Evolutionary conservation across 768 basidiomycete genomes (phyloP), one percentile per base, ranked within the genome.

Genomic region (Kwoniella heveanensis): DNA sequence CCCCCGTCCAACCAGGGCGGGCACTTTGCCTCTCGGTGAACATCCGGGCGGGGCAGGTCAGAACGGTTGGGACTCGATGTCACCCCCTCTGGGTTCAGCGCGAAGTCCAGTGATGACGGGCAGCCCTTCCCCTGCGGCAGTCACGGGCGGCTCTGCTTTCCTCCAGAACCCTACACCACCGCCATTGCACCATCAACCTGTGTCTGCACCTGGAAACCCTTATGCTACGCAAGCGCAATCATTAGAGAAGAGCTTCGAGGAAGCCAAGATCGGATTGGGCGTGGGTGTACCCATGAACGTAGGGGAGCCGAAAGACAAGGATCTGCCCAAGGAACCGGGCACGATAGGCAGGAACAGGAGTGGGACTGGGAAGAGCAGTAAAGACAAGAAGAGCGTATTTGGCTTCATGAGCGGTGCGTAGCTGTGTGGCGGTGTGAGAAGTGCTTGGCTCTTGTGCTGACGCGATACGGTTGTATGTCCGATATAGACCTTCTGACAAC

Each of bases 311-410:
- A 73, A 62, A 54, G 74, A 74, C 4, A 75, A 75, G 62, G 79
- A 80, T 9, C 44, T 78, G 64, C 77, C 77, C 0, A 73, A 74
- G 36, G 76, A 75, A 53, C 77, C 79, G 4, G 55, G 48, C 4
- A 53, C 64, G 32, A 72, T 68, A 61, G 69, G 74, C 6, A 62
- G 73, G 56, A 74, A 72, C 59, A 63, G 73, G 51, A 76, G 76
- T 70, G 71, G 72, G 47, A 78, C 73, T 48, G 74, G 75, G 10
- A 77, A 75, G 66, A 79, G 79, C 52, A 66, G 65, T 48, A 78
- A 79, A 48, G 76, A 75, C 46, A 80, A 78, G 67, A 80, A 80
- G 70, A 74, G 79, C 59, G 67, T 80, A 21, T 80, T 80, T 61
- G 79, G 79, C 6, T 75, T 77, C 46, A 67, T 80, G 58, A 76